Evolutionary conservation across 179 eudicot genomes (phyloP), one percentile per base, ranked within the genome.

Genomic region (Beta corolliflora): DNA sequence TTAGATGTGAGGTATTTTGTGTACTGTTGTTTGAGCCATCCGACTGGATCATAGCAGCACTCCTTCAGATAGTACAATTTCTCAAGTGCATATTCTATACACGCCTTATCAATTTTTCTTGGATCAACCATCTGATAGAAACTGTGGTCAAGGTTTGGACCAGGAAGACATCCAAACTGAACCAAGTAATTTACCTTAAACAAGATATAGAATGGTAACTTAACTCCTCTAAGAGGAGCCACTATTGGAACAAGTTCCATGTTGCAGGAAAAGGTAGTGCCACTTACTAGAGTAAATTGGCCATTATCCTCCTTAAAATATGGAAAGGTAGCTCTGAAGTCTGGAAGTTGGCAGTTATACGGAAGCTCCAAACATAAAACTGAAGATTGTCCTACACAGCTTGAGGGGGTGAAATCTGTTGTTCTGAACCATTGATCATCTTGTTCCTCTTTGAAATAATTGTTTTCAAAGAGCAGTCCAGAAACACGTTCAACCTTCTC

Each of bases 91-190:
- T 86, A 80, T 36, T 74, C 91, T 93, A 94, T 87, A 76, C 65
- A 84, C 44, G 77, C 73, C 74, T 84, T 84, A 29, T 86, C 77
- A 54, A 79, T 68, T 73, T 69, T 81, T 52, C 56, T 80, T 13
- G 99, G 99, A 90, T 92, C 91, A 36, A 94, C 88, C 87, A 92
- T 81, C 82, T 67, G 86, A 83, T 84, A 96, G 76, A 96, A 96
- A 9, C 73, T 80, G 18, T 3, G 79, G 81, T 93, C 90, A 50
- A 96, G 87, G 15, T 78, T 83, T 31, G 97, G 97, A 77, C 98
- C 97, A 7, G 97, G 83, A 69, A 94, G 86, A 80, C 89, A 94
- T 50, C 99, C 99, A 74, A 81, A 77, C 80, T 96, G 99, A 71
- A 96, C 96, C 89, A 96, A 81, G 48, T 71, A 48, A 83, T 89